Evolutionary conservation across 176 grass and related monocot species (phyloP).

Genomic region (Themeda triandra): DNA sequence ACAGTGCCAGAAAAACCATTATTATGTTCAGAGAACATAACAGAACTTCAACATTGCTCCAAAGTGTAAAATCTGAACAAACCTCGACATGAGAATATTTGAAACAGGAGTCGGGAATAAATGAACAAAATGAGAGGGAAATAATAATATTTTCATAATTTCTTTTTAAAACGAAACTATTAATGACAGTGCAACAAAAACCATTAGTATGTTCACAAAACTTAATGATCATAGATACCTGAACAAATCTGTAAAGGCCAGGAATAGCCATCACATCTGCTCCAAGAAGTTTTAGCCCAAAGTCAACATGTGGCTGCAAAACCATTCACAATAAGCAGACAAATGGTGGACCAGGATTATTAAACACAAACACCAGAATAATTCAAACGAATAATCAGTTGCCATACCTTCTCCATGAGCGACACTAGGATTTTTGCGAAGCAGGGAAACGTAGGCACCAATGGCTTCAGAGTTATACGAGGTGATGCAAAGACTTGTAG

Average conservation of each 20-base stretch:
- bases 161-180: not conserved
- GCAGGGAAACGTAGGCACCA: constrained; percentile 89
- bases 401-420: constrained; percentile 87
- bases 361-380: constrained; percentile 6
- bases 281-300: constrained; percentile 88
- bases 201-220: not conserved
- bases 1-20: not conserved
- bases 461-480: constrained; percentile 90
- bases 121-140: constrained; percentile 42
- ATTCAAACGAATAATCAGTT: constrained; percentile 9
- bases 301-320: constrained; percentile 96
- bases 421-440: constrained; percentile 82
- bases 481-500: constrained; percentile 90
- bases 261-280: constrained; percentile 98
- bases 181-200: not conserved
- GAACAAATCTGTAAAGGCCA: constrained; percentile 89
- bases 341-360: not conserved
- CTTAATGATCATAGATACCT: constrained; percentile 38
- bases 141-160: not conserved
- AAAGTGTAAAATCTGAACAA: not conserved
- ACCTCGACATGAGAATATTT: not conserved
- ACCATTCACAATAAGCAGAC: constrained; percentile 27
- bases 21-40: not conserved
- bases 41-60: not conserved
- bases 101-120: constrained; percentile 27